Evolutionary conservation across 805 yeast species (phyloP), one percentile per base, ranked within the genome.

Genomic region (Blastobotrys peoriensis): DNA sequence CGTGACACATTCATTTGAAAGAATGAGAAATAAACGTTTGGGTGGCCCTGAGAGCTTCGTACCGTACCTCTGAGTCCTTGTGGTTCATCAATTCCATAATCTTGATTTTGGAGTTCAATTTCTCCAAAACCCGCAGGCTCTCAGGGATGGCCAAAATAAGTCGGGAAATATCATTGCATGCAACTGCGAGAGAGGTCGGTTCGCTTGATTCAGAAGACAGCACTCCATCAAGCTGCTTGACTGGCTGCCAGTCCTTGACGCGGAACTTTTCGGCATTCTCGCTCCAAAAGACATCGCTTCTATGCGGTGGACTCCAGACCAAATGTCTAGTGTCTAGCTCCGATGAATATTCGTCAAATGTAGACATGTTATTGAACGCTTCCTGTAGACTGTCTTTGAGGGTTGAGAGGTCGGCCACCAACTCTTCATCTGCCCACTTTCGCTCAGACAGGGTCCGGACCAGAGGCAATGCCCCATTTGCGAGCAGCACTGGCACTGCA

Each of bases 31-130:
- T 94, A 57, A 93, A 78, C 46, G 82, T 76, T 69, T 93, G 98
- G n/a, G 96, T 86, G 3, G 97, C 88, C 64, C 86, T 86, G 60
- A 93, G 75, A 1, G 98, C 98, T 69, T 91, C 96, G 62, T 83
- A 93, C 62, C 91, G 86, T 53, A 93, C 89, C 60, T 86, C 93
- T 18, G 89, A 75, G 62, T 88, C 89, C 35, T 81, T 76, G 46
- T 81, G 78, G 58, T 77, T 79, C 79, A 93, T 80, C 51, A 88
- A 71, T 49, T 76, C 76, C 98, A 93, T 91, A 46, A 93, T 78
- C 62, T 79, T 77, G 18, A 83, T 69, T 71, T 93, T 93, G 52
- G 83, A 72, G 56, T 86, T 76, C 51, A 67, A 61, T 56, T 75
- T 66, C 57, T 69, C 71, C 40, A 85, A 62, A 10, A 78, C 68